phyloP scores from a whole-genome alignment of 2,329 filamentous ascomycete species.

The Ophiostoma australiae region DNA sequence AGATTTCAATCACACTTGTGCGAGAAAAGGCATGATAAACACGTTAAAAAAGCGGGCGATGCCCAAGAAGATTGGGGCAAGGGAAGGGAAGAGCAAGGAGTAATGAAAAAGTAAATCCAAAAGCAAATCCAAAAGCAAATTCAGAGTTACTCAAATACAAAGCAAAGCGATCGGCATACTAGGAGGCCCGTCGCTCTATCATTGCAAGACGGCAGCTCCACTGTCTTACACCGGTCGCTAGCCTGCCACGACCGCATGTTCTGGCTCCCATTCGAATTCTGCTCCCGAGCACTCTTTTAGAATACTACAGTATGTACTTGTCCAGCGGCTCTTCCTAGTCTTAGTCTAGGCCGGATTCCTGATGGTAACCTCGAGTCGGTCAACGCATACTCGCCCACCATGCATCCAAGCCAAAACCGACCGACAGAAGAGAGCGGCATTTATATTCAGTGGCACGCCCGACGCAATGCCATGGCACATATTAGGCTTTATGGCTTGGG shows the following conservation, averaged over 20 bases:
- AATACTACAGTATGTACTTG: background rate
- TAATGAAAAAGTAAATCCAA: background rate
- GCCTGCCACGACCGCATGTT: constrained; percentile 16
- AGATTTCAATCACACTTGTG: background rate
- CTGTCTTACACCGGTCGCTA: constrained; percentile 20
- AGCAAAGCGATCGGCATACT: constrained; percentile 7
- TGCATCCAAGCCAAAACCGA: background rate
- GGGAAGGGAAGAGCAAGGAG: background rate
- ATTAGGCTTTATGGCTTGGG: background rate
- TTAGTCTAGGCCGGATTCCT: constrained; percentile 5
- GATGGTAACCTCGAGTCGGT: constrained; percentile 26
- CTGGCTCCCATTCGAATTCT: background rate
- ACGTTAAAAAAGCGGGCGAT: background rate
- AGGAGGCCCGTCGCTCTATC: background rate
- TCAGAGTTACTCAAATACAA: background rate
- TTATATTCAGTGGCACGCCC: background rate
- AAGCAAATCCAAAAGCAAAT: background rate
- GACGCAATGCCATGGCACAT: background rate
- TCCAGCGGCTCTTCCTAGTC: background rate
- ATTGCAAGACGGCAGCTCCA: constrained; percentile 5
- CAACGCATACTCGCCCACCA: constrained; percentile 11
- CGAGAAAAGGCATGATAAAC: background rate
- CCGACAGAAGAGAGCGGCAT: background rate
- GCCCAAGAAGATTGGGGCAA: constrained; percentile 4
- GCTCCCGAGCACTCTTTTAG: background rate